Percentiles rank a stretch among this genome's conserved stretches.
Conservation (phyloP, 2,329 filamentous ascomycete species). For the Pseudocercospora fuligena region DNA sequence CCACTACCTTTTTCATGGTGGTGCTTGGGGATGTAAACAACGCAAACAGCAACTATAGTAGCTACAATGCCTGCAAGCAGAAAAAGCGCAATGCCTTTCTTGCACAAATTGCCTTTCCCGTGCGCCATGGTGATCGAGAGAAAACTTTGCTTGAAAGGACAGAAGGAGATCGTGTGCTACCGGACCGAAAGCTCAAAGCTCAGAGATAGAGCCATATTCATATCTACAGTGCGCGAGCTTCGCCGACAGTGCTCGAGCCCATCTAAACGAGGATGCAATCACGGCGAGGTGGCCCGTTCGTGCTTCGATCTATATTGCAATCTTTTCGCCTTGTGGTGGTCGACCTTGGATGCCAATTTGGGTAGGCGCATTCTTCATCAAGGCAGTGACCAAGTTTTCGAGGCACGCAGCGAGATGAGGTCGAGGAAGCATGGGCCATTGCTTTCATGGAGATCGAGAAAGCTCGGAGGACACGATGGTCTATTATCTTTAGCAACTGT, state of each 20-base stretch:
- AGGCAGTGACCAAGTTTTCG: background rate
- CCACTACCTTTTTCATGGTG: background rate
- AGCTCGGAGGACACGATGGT: background rate
- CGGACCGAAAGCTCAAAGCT: background rate
- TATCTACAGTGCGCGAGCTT: background rate
- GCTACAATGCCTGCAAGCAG: slow-evolving; percentile 16
- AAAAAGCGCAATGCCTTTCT: slow-evolving; percentile 9
- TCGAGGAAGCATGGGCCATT: background rate
- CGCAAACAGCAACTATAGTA: slow-evolving; percentile 15
- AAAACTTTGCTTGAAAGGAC: background rate
- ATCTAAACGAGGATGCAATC: background rate
- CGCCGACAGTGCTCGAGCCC: background rate
- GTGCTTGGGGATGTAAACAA: slow-evolving; percentile 17
- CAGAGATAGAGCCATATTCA: background rate
- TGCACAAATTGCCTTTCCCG: slow-evolving; percentile 11
- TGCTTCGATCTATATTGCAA: background rate
- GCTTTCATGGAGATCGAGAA: background rate
- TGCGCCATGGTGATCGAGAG: slow-evolving; percentile 10
- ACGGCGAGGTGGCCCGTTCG: background rate
- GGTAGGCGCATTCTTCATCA: background rate
- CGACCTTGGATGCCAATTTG: background rate
- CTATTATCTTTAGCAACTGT: background rate
- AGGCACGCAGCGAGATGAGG: background rate
- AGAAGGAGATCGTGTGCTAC: background rate
- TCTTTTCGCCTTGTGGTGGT: background rate